phyloP scores from a whole-genome alignment of 352 stramenopile genomes.

The Pythium plurisporium region DNA sequence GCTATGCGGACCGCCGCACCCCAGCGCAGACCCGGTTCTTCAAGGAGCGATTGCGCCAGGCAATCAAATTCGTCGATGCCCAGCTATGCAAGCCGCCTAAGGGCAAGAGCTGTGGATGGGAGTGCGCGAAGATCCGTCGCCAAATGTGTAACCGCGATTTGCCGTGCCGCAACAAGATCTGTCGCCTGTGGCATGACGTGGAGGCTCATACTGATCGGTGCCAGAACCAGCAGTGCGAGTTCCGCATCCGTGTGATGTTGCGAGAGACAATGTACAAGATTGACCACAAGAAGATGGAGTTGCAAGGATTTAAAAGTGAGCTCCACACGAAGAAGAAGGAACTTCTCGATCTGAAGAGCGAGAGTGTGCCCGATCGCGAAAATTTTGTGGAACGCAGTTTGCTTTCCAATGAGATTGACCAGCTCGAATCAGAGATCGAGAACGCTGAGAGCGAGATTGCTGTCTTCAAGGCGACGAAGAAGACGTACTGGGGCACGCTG shows the following conservation, averaged over 20 bases:
- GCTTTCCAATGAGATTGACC: conserved; percentile 48
- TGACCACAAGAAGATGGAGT: conserved; percentile 53
- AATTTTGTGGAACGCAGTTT: conserved; percentile 33
- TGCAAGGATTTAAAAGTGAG: conserved; percentile 28
- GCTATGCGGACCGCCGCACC: conserved; percentile 52
- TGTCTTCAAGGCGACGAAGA: conserved; percentile 39
- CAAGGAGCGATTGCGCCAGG: conserved; percentile 58
- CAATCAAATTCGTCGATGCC: conserved; percentile 66
- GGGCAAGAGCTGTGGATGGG: conserved; percentile 37
- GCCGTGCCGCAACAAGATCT: conserved; percentile 66
- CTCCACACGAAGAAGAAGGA: conserved; percentile 36
- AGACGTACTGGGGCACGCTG: conserved; percentile 54
- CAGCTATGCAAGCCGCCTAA: conserved; percentile 51
- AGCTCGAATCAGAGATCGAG: conserved; percentile 63
- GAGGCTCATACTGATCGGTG: conserved; percentile 67
- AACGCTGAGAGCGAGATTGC: conserved; percentile 41
- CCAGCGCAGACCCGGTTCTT: conserved; percentile 57
- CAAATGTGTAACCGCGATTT: conserved; percentile 63
- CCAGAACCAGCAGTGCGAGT: conserved; percentile 60
- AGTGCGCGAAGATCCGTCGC: conserved; percentile 58
- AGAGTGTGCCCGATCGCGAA: conserved; percentile 30
- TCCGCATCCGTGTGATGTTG: conserved; percentile 64
- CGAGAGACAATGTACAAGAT: conserved; percentile 76
- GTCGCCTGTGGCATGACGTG: conserved; percentile 68
- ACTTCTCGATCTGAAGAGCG: conserved; percentile 29